phyloP scores from a whole-genome alignment of 192 early-diverging fungal species.

The Umbelopsis isabellina region DNA sequence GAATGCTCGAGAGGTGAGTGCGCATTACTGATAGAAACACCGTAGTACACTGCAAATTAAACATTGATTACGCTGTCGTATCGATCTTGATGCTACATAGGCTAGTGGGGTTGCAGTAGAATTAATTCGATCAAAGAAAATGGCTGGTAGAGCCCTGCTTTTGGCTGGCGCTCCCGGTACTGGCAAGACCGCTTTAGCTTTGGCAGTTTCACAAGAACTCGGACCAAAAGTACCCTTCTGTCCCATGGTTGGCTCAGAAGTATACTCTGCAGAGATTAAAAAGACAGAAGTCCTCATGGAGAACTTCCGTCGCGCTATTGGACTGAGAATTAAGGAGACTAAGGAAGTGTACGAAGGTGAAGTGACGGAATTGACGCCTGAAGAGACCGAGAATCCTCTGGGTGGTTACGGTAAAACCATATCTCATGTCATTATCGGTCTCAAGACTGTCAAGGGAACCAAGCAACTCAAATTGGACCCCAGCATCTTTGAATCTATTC shows the following conservation, averaged over 20 bases:
- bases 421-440: slow-evolving; percentile 92
- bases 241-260: slow-evolving; percentile 98
- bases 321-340: slow-evolving; percentile 95
- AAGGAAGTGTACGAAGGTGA: slow-evolving; percentile 99
- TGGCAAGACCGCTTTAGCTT: slow-evolving; percentile 97
- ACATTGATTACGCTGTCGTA: background rate
- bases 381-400: slow-evolving; percentile 97
- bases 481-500: slow-evolving; percentile 94
- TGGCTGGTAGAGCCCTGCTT: slow-evolving; percentile 94
- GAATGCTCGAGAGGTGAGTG: slow-evolving; percentile 86
- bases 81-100: slow-evolving; percentile 39
- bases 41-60: background rate
- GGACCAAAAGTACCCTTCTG: slow-evolving; percentile 99
- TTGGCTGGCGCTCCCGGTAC: slow-evolving; percentile 97
- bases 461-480: slow-evolving; percentile 98
- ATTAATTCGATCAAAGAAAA: slow-evolving; percentile 92
- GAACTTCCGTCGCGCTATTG: slow-evolving; percentile 96
- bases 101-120: slow-evolving; percentile 95
- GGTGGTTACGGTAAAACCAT: slow-evolving; percentile 98
- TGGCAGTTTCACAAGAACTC: slow-evolving; percentile 95
- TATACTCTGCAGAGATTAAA: slow-evolving; percentile 97
- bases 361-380: slow-evolving; percentile 95
- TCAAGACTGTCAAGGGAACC: slow-evolving; percentile 98
- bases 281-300: slow-evolving; percentile 99
- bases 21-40: background rate